Evolutionary conservation across 257 asterid species (phyloP).

Genomic region (Perilla frutescens): DNA sequence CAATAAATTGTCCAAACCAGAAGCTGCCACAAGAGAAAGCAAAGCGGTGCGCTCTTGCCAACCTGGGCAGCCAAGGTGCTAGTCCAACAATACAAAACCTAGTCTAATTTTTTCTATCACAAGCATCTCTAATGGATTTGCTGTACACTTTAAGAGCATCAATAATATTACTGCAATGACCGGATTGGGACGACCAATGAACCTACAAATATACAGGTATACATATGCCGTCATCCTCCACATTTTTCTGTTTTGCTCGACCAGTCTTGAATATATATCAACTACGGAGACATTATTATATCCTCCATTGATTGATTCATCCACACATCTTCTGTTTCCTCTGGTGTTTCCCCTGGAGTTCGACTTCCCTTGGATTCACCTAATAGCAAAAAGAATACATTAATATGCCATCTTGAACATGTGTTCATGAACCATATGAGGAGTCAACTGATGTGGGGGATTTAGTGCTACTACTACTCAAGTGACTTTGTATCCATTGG

Average conservation of each 20-base stretch:
- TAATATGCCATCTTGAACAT: slow-evolving; percentile 1
- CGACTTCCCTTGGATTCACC: slow-evolving; percentile 53
- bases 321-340: slow-evolving; percentile 55
- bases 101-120: slow-evolving; percentile 46
- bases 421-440: slow-evolving; percentile 49
- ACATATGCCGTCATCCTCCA: slow-evolving; percentile 51
- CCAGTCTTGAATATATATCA: slow-evolving; percentile 1
- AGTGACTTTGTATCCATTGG: slow-evolving; percentile 24
- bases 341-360: slow-evolving; percentile 40
- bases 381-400: slow-evolving; percentile 25
- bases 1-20: slow-evolving; percentile 35
- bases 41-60: slow-evolving; percentile 48
- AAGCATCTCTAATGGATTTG: slow-evolving; percentile 28
- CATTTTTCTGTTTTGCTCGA: slow-evolving; percentile 31
- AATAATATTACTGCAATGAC: slow-evolving; percentile 33
- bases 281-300: slow-evolving; percentile 65
- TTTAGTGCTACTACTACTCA: slow-evolving; percentile 42
- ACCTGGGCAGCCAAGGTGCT: slow-evolving; percentile 81
- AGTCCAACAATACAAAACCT: slow-evolving; percentile 43
- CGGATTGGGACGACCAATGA: slow-evolving; percentile 50
- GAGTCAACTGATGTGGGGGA: slow-evolving; percentile 65
- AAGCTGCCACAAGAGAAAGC: slow-evolving; percentile 95
- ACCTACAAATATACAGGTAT: slow-evolving; percentile 83
- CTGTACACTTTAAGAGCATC: slow-evolving; percentile 39
- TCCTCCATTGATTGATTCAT: slow-evolving; percentile 61